Percentiles rank a stretch among this genome's conserved stretches.
Evolutionary conservation across 2,329 filamentous ascomycete species (phyloP).

Genomic region (Lasiodiplodia sp.): DNA sequence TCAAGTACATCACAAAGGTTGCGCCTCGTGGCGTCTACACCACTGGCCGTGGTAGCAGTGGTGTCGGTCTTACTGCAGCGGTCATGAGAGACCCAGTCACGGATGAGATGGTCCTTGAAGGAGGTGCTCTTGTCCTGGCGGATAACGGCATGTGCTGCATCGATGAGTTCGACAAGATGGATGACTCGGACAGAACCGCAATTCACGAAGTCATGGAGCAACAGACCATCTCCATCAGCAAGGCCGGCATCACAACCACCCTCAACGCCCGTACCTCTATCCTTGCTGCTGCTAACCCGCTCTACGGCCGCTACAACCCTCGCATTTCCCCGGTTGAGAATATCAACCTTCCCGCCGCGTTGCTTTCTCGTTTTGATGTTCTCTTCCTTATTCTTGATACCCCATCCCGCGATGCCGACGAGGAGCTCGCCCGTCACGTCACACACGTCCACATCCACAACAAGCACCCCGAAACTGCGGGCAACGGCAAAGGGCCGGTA

Average conservation of each 20-base stretch:
- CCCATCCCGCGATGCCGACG: constrained; percentile 85
- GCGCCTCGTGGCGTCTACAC: constrained; percentile 91
- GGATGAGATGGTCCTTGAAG: constrained; percentile 84
- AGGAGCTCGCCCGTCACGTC: constrained; percentile 94
- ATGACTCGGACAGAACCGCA: constrained; percentile 80
- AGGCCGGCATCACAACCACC: constrained; percentile 94
- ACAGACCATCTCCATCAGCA: constrained; percentile 85
- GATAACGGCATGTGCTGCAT: constrained; percentile 88
- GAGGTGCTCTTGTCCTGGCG: constrained; percentile 78
- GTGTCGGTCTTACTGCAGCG: constrained; percentile 81
- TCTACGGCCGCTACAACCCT: constrained; percentile 98
- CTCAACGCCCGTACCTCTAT: constrained; percentile 96
- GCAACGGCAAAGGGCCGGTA: constrained; percentile 63
- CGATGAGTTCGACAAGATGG: constrained; percentile 90
- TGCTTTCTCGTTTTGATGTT: constrained; percentile 96
- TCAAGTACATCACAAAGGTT: constrained; percentile 99
- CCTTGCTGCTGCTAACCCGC: constrained; percentile 92
- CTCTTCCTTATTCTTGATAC: constrained; percentile 97
- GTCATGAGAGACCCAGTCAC: constrained; percentile 86
- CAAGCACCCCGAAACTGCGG: constrained; percentile 77
- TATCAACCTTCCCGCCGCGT: constrained; percentile 96
- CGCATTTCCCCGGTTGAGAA: constrained; percentile 97
- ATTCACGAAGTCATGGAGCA: constrained; percentile 92
- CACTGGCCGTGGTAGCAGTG: constrained; percentile 79
- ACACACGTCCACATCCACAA: constrained; percentile 97